Base-by-base conservation (phyloP, 2,329 filamentous ascomycete species). In the Drechslera avenae region DNA sequence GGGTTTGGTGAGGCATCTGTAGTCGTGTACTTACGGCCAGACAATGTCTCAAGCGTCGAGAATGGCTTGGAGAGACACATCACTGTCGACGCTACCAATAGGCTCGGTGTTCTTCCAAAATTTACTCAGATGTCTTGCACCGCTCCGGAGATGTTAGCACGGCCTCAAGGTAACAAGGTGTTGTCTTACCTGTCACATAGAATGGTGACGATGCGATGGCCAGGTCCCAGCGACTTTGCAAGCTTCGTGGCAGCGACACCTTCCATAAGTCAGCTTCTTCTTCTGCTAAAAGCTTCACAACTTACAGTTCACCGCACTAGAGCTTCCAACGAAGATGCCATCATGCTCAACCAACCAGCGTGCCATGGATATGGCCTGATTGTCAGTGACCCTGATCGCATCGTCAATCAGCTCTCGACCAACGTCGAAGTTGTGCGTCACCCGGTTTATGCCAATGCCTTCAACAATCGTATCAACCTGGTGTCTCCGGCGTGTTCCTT, bases 391-490 rank as follows among this genome's bases (percentile, higher is more conserved):
- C 52, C 87, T 84, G 31, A 97, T 86, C 2, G 94, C 93, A 75
- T 97, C 91, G 71, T 97, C 91, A 45, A 99, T 84, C 47, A 97
- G 75, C 66, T 93, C 87, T 59, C 90, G 81, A 0, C 93, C 94
- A 21, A 86, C 87, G 70, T 96, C 90, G 59, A 99, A 94, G 73
- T 97, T 99, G 45, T 86, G 83, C 1, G 94, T 99, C n/a, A 96
- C 81, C 2, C 94, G 86, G 71, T 96, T 99, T 73, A 97, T 89
- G 1, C 94, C 94, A 58, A 99, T 90, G 1, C 94, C 94, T 75
- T 99, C 95, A 21, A 99, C 91, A 58, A 99, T 90, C 4, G 88
- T 92, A 77, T 99, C 95, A 44, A 99, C 91, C 75, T 99, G 95
- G 64, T 90, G 86, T 52, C 94, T 82, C 40, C 95, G 83, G 12